Evolutionary conservation across 345 rosid genomes (phyloP), one percentile per base, ranked within the genome.

Genomic region (Mangifera indica): DNA sequence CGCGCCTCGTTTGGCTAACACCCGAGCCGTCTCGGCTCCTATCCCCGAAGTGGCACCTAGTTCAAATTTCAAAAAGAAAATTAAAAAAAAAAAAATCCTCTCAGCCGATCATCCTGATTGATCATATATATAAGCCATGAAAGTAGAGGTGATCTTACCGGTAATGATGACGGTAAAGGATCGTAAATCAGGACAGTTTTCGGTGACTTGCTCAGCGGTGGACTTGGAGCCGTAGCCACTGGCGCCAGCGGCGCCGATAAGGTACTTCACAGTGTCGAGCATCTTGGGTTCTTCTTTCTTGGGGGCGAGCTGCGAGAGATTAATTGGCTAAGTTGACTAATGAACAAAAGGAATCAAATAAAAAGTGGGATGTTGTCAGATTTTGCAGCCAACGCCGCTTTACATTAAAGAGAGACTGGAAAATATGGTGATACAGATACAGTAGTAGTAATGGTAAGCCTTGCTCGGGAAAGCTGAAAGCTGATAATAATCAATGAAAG

Each of bases 11-110:
- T 87, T 92, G 0, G 93, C 93, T 60, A 94, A 67, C 21, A 87
- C 95, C 12, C 95, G 87, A 1, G 98, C 98, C 69, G 97, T 92
- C 88, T 94, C 98, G 5, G 90, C 93, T 66, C 98, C 98, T 12
- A 94, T 94, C 73, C 98, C 98, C 22, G 98, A 94, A 79, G 98
- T 94, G 12, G 97, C 97, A 17, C 98, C 98, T 93, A 55, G 42
- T 40, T 21, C 66, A 22, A 2, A 56, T 15, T 18, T 17, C 32
- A 24, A 37, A 25, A 10, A 24, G 9, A 65, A 65, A 73, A 13
- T 0, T n/a, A n/a, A n/a, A n/a, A 26, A 51, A 5, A 51, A 73
- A 44, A 4, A 13, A 58, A 40, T 32, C 32, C 48, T 48, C 20
- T 44, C 63, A 60, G 25, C 15, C 32, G 26, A 21, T 60, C 40